phyloP scores from a whole-genome alignment of 345 rosid genomes.

The Lepidium aucheri region DNA sequence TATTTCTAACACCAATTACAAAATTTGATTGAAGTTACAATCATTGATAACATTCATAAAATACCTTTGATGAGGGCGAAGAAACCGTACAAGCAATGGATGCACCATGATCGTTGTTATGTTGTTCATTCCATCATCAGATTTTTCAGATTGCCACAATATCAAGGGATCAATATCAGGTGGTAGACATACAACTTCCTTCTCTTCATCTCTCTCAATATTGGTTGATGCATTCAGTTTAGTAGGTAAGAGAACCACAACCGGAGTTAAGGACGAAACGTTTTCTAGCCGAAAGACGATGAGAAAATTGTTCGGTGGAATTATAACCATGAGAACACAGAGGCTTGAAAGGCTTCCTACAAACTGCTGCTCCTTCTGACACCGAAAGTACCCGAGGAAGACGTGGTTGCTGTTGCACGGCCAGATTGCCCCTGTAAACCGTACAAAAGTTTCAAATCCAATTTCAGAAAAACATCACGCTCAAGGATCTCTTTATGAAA shows the following conservation, averaged over 20 bases:
- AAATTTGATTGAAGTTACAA: too few species aligned
- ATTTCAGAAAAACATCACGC: not conserved
- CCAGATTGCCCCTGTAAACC: constrained; percentile 68
- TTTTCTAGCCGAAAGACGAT: constrained; percentile 84
- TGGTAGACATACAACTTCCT: constrained; percentile 58
- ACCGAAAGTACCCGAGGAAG: constrained; percentile 86
- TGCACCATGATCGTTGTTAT: constrained; percentile 54
- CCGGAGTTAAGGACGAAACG: constrained; percentile 69
- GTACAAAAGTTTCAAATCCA: constrained; percentile 10
- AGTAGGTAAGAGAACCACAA: constrained; percentile 39
- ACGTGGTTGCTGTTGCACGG: constrained; percentile 68
- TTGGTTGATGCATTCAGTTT: constrained; percentile 16
- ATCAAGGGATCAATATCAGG: constrained; percentile 81
- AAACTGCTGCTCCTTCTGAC: constrained; percentile 76
- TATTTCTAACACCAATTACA: too few species aligned
- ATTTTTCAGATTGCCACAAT: constrained; percentile 73
- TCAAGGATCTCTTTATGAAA: not conserved
- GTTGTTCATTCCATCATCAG: constrained; percentile 33
- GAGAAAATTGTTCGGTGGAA: constrained; percentile 51
- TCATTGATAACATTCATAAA: too few species aligned
- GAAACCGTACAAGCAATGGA: constrained; percentile 80
- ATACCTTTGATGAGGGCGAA: constrained; percentile 99
- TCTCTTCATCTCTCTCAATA: constrained; percentile 34
- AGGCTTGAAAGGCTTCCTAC: constrained; percentile 94
- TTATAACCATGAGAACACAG: constrained; percentile 59